These are phyloP conservation scores for Ceratobasidium sp. DNA, from an alignment of 1,284 basidiomycete genomes.

Conservation along the genomic window DNA sequence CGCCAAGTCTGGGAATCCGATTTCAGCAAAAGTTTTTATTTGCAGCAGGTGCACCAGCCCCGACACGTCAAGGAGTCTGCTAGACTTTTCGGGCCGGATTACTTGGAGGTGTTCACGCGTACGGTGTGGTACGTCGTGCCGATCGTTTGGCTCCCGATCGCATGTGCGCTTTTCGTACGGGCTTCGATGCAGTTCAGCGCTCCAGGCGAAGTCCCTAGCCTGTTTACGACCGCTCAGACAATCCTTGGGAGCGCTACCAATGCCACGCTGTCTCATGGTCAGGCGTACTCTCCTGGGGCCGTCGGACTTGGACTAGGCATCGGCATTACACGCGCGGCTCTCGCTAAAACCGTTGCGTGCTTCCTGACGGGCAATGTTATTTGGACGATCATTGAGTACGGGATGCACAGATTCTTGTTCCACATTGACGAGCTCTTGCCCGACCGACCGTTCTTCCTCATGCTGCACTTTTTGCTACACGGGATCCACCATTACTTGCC, in stretches of 20 bases:
- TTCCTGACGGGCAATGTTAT: slow-evolving; percentile 88
- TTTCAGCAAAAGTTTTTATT: slow-evolving; percentile 95
- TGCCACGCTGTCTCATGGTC: slow-evolving; percentile 1
- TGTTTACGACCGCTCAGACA: slow-evolving; percentile 28
- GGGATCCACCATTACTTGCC: slow-evolving; percentile 98
- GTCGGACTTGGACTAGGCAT: slow-evolving; percentile 13
- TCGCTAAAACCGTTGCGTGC: slow-evolving; percentile 68
- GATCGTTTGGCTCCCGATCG: slow-evolving; percentile 91
- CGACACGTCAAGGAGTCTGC: slow-evolving; percentile 91
- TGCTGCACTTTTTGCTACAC: slow-evolving; percentile 93
- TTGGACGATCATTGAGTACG: slow-evolving; percentile 97
- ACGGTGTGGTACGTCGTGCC: slow-evolving; percentile 98
- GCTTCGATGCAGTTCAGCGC: slow-evolving; percentile 85
- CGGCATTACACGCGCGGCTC: slow-evolving; percentile 59
- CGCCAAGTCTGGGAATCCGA: slow-evolving; percentile 87
- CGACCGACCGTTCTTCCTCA: slow-evolving; percentile 83
- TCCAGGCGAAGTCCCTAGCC: slow-evolving; percentile 30
- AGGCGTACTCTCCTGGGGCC: slow-evolving; percentile 4
- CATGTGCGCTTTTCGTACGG: slow-evolving; percentile 83
- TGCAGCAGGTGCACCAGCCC: slow-evolving; percentile 96
- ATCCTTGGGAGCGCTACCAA: slow-evolving; percentile 19
- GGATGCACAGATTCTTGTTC: slow-evolving; percentile 97
- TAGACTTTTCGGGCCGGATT: slow-evolving; percentile 85
- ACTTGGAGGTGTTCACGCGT: slow-evolving; percentile 90
- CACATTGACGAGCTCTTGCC: slow-evolving; percentile 94